Base-by-base conservation (phyloP, 345 rosid genomes). In the Camelina neglecta region DNA sequence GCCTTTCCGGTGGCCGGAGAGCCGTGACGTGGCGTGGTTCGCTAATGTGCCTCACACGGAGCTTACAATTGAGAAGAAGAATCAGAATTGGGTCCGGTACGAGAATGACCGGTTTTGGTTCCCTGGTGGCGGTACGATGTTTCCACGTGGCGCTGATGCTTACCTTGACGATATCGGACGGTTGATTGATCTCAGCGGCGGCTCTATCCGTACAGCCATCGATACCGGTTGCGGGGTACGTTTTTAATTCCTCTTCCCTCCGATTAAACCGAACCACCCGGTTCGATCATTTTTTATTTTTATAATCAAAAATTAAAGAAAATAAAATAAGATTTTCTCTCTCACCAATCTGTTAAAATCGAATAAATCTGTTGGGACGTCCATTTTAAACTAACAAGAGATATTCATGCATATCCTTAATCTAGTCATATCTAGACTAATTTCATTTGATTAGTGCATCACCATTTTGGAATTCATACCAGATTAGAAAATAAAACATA, bases 151-250 rank as follows among this genome's bases (percentile, higher is more conserved):
- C 2, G 97, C 99, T 64, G 89, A 88, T 12, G 92, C 93, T 1
- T 94, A 94, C 31, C 86, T 94, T 55, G 86, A 94, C 2, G 91
- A 89, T 56, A 88, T 94, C 23, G 97, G 89, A 18, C 84, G 82
- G 77, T 67, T 90, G 85, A 90, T 94, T 54, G 79, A 92, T 76
- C 97, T 94, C 66, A 69, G 68, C 33, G 93, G 87, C n/a, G 99
- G 99, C 11, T 88, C 92, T 1, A 86, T 92, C 1, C 80, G 99
- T 39, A 94, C 99, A 4, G 97, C 96, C 84, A 84, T 94, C 26
- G 97, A 94, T 71, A 94, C 98, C 59, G 98, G 98, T 4, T 94
- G 98, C 55, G 98, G 97, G 90, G 98, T 94, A 91, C 59, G 97
- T 83, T 11, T 33, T 35, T 1, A 51, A 16, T 6, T 65, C 18